Percentiles rank a stretch among this genome's conserved stretches.
Evolutionary conservation across 139 green algal species (phyloP).

Genomic region (Picochlorum sp.): DNA sequence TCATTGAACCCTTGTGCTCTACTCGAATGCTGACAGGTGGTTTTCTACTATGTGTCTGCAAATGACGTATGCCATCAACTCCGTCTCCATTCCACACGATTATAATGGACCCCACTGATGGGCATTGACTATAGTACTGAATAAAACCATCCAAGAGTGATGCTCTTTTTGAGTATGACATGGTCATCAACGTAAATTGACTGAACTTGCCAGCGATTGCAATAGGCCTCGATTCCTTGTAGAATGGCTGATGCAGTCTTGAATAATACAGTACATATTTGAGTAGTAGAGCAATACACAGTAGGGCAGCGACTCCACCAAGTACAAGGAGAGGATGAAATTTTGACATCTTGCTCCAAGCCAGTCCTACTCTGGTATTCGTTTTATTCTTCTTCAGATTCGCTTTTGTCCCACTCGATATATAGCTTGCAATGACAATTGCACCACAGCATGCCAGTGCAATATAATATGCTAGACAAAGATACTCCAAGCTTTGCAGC

Average conservation of each 20-base stretch:
- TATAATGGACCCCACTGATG: constrained; percentile 22
- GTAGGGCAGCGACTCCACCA: neutral
- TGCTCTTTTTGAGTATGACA: constrained; percentile 33
- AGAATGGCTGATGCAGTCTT: neutral
- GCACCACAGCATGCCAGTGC: too few relatives aligned
- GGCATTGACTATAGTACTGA: constrained; percentile 36
- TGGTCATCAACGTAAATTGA: constrained; percentile 36
- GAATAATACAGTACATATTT: neutral
- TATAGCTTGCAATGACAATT: too few relatives aligned
- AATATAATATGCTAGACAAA: neutral
- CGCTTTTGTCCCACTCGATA: too few relatives aligned
- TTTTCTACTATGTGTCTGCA: constrained; percentile 7
- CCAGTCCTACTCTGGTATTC: too few relatives aligned
- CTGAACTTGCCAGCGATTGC: constrained; percentile 26
- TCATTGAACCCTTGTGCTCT: constrained; percentile 36
- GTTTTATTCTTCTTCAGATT: too few relatives aligned
- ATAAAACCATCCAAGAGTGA: constrained; percentile 37
- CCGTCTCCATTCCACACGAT: constrained; percentile 5
- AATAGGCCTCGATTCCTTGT: neutral
- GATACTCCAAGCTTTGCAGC: neutral
- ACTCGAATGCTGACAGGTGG: constrained; percentile 34
- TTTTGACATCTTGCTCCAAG: too few relatives aligned
- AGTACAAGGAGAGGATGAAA: neutral
- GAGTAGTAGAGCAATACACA: neutral
- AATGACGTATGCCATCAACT: neutral